These are phyloP conservation scores for Fraxinus baroniana DNA, from an alignment of 305 asterid genomes.

Conservation along the genomic window DNA sequence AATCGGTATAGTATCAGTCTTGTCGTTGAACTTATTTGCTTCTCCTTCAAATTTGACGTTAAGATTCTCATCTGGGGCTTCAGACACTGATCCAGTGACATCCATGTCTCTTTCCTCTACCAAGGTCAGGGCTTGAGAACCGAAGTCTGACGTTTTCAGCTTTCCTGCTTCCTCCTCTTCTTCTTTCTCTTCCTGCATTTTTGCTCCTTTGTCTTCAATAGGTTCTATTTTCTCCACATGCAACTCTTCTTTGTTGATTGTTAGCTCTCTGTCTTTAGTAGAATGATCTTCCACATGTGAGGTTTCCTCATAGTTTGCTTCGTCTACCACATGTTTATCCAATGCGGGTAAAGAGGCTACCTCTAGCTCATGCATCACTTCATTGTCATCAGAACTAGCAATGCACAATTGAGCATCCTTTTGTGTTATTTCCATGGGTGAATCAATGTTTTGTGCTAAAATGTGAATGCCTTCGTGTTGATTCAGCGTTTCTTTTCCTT, in stretches of 20 bases:
- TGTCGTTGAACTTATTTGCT: background rate
- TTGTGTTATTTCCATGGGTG: constrained; percentile 20
- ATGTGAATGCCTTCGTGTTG: constrained; percentile 27
- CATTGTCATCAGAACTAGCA: constrained; percentile 24
- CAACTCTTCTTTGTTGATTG: constrained; percentile 28
- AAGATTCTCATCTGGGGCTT: constrained; percentile 9
- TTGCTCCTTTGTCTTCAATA: constrained; percentile 30
- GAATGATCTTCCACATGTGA: constrained; percentile 23
- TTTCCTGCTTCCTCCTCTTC: constrained; percentile 31
- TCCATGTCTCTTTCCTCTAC: constrained; percentile 40
- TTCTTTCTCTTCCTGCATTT: constrained; percentile 19
- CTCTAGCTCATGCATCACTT: constrained; percentile 26
- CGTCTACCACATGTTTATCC: constrained; percentile 21
- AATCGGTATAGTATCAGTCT: constrained; percentile 18
- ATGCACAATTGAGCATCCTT: constrained; percentile 18
- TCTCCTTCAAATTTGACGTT: background rate
- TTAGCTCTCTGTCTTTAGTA: constrained; percentile 30
- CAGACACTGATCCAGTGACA: constrained; percentile 19
- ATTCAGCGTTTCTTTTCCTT: constrained; percentile 23
- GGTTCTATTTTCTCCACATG: constrained; percentile 23
- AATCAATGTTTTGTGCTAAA: constrained; percentile 20
- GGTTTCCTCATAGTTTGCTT: constrained; percentile 25
- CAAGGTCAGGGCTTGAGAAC: constrained; percentile 32
- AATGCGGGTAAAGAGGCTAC: constrained; percentile 22
- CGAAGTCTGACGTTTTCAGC: constrained; percentile 24